Conservation (phyloP, 805 yeast genomes). For the Kuraishia cidri region DNA sequence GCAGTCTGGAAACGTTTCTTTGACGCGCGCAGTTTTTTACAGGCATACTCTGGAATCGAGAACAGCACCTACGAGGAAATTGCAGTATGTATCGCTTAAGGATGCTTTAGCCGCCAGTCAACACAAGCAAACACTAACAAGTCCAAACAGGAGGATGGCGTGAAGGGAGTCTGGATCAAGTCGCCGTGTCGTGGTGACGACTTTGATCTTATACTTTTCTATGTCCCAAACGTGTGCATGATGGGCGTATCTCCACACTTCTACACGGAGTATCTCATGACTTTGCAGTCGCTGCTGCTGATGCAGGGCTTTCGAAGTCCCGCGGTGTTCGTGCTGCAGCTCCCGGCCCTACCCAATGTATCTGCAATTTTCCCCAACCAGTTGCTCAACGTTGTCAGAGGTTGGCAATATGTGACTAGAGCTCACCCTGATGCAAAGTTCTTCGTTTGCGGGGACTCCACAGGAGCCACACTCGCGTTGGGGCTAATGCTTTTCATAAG, state of each 20-base stretch:
- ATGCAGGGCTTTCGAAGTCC: slow-evolving; percentile 44
- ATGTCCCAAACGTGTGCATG: slow-evolving; percentile 34
- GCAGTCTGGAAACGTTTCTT: slow-evolving; percentile 21
- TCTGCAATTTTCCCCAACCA: slow-evolving; percentile 10
- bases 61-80: slow-evolving; percentile 15
- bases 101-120: background rate
- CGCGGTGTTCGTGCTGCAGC: slow-evolving; percentile 27
- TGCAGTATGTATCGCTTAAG: slow-evolving; percentile 1
- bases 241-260: slow-evolving; percentile 25
- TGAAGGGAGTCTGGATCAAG: slow-evolving; percentile 21
- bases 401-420: slow-evolving; percentile 20
- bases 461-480: slow-evolving; percentile 35
- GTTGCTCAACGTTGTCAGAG: slow-evolving; percentile 13
- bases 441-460: slow-evolving; percentile 35
- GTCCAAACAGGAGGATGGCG: slow-evolving; percentile 13
- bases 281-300: slow-evolving; percentile 28
- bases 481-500: slow-evolving; percentile 25
- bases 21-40: slow-evolving; percentile 18
- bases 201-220: slow-evolving; percentile 32
- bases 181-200: slow-evolving; percentile 16
- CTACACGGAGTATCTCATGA: slow-evolving; percentile 33
- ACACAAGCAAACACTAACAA: slow-evolving; percentile 1
- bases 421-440: slow-evolving; percentile 16
- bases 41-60: slow-evolving; percentile 24
- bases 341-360: slow-evolving; percentile 6